Evolutionary conservation across 1,284 basidiomycete species (phyloP), one percentile per base, ranked within the genome.

Genomic region (Ustilago sp.): DNA sequence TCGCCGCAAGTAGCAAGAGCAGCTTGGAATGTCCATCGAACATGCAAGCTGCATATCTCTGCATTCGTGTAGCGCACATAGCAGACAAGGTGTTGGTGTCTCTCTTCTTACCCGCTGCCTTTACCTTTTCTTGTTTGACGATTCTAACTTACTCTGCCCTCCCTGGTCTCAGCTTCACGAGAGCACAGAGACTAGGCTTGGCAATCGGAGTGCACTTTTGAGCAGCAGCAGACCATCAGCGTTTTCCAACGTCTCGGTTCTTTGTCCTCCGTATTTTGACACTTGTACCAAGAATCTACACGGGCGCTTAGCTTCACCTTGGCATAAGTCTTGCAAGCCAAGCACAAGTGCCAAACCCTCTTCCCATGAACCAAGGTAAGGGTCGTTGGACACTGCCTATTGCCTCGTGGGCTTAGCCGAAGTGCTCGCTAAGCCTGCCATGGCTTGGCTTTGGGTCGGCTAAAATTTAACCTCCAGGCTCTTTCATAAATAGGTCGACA

Each of bases 391-490:
- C 23, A 23, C 23, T 50, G 28, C 48, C 48, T 50, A 12, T 50
- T 50, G 28, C 48, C 48, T 54, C 52, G 34, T 36, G 58, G 48
- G 31, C 17, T 54, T 41, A 63, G 61, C 54, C 54, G 61, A 56
- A 23, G 17, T 43, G 32, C 47, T 57, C 38, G 61, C 53, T 57
- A 57, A 57, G 23, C 12, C 23, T 50, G 28, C 41, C 39, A n/a
- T 45, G 55, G 55, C 55, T 34, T 43, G 31, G 39, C 8, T 57
- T 34, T 43, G 31, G 39, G 19, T 57, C 39, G 36, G 39, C 48
- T 32, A 50, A 32, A 32, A 32, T 6, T 8, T 19, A 19, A 19
- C 43, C 17, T 45, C n/a, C 43, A 3, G 39, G 43, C 23, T 19
- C 43, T 19, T 45, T 19, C 43, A 45, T 45, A 45, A 45, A 45